Evolutionary conservation across 2,329 filamentous ascomycete genomes (phyloP), one percentile per base, ranked within the genome.

Genomic region (Phialophora tarda): DNA sequence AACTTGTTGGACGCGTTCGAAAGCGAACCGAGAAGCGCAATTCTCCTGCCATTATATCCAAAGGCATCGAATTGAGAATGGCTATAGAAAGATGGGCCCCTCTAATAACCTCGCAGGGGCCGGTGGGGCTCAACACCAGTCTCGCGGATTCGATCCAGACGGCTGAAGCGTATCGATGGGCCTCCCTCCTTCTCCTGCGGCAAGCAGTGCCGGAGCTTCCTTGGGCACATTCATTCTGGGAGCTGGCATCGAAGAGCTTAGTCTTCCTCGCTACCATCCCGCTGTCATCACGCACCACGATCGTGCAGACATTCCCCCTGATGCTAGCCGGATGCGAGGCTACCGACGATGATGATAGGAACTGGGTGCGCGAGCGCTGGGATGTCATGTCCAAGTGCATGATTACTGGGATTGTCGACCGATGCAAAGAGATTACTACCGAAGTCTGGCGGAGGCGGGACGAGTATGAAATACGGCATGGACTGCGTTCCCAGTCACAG

Each of bases 231-330:
- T 83, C 86, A 0, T 24, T 60, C 14, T 81, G 82, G 11, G 82
- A 85, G 41, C 78, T 90, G 11, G 87, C 88, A 0, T 85, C 87
- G 71, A 84, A 85, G 53, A 84, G 87, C 1, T 76, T 91, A 57
- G 81, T 84, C 28, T 83, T 86, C 63, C 77, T 91, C 3, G 87
- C 87, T 2, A 88, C 86, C 0, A 86, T 91, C 0, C 86, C 88
- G 1, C 77, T 85, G 1, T 82, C 80, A 10, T 89, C 86, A 30
- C 83, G 88, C 8, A 84, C 88, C 0, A 84, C 86, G 17, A 88
- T 90, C 54, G 84, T 90, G 1, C 88, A 91, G 44, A 89, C 90
- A 64, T 91, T 87, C 71, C 89, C 89, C 1, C 82, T 91, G 1
- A 80, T 90, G 68, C 86, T 84, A 0, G 88, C 88, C 2, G 87